Evolutionary conservation across 1,284 basidiomycete species (phyloP).

Genomic region (Exobasidium cylindrosporum): DNA sequence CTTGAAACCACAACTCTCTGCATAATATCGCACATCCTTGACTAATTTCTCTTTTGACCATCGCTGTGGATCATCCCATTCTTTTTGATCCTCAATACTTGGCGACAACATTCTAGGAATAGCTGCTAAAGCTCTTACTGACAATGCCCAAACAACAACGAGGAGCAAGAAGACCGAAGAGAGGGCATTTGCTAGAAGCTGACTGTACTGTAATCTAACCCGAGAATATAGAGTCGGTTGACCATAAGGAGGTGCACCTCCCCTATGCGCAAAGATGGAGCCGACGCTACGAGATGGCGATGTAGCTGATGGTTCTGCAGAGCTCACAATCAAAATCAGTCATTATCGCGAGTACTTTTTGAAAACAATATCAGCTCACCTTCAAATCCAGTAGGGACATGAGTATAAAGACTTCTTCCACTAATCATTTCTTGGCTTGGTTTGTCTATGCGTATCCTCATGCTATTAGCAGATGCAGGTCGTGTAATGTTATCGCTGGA

Average conservation of each 20-base stretch:
- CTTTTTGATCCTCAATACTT: constrained; percentile 18
- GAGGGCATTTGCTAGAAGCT: constrained; percentile 59
- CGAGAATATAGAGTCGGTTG: constrained; percentile 37
- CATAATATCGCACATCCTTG: constrained; percentile 64
- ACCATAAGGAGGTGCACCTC: constrained; percentile 37
- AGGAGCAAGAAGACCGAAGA: constrained; percentile 61
- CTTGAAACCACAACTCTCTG: constrained; percentile 62
- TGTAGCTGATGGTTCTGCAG: constrained; percentile 11
- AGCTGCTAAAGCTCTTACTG: constrained; percentile 28
- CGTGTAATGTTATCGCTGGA: constrained; percentile 27
- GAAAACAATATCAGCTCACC: constrained; percentile 17
- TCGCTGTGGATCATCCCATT: constrained; percentile 61
- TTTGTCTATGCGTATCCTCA: constrained; percentile 47
- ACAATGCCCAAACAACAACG: constrained; percentile 57
- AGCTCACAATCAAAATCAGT: too few species aligned
- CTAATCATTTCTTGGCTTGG: constrained; percentile 29
- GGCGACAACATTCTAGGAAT: constrained; percentile 26
- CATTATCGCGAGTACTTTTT: too few species aligned
- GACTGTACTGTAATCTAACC: constrained; percentile 56
- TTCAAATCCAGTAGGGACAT: constrained; percentile 41
- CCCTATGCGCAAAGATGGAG: constrained; percentile 35
- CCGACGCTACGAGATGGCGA: not conserved
- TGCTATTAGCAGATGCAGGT: constrained; percentile 37
- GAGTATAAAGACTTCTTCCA: constrained; percentile 39
- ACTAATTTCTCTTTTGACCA: constrained; percentile 60